These are phyloP conservation scores for Penicillium sp. DNA, from an alignment of 2,329 filamentous ascomycete genomes.

Conservation along the genomic window DNA sequence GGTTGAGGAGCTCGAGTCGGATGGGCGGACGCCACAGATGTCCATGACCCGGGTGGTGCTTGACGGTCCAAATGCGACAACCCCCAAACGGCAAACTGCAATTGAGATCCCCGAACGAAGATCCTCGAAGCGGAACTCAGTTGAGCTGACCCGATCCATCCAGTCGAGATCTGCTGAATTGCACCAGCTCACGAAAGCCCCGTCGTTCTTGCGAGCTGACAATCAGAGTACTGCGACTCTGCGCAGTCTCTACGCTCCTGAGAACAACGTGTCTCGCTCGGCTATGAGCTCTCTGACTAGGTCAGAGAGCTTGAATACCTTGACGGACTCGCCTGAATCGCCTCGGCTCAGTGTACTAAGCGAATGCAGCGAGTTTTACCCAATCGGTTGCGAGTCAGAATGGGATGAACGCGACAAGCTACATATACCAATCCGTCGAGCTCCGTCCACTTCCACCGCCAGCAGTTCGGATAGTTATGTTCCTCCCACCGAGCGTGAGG, in stretches of 20 bases:
- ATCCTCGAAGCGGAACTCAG: slow-evolving; percentile 38
- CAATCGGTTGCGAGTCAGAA: slow-evolving; percentile 30
- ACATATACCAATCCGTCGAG: slow-evolving; percentile 33
- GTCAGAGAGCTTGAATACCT: slow-evolving; percentile 41
- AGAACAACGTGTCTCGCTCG: slow-evolving; percentile 31
- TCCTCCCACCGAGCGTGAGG: slow-evolving; percentile 16
- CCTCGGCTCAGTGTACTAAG: slow-evolving; percentile 48
- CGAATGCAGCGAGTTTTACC: slow-evolving; percentile 47
- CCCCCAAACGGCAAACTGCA: slow-evolving; percentile 29
- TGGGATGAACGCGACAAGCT: slow-evolving; percentile 29
- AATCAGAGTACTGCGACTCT: slow-evolving; percentile 41
- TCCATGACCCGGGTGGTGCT: slow-evolving; percentile 31
- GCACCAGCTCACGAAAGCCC: slow-evolving; percentile 36
- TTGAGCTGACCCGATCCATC: slow-evolving; percentile 14
- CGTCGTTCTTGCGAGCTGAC: slow-evolving; percentile 43
- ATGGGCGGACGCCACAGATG: slow-evolving; percentile 23
- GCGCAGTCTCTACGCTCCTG: slow-evolving; percentile 41
- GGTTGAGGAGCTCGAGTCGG: slow-evolving; percentile 37
- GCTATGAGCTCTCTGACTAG: slow-evolving; percentile 36
- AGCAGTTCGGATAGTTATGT: slow-evolving; percentile 22
- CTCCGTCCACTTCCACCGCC: slow-evolving; percentile 10
- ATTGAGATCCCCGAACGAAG: slow-evolving; percentile 44
- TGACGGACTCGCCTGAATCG: slow-evolving; percentile 39
- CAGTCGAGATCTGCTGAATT: slow-evolving; percentile 25
- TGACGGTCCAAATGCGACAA: slow-evolving; percentile 30